A percentile compares a stretch with the other conserved stretches of the same genome.
These are phyloP conservation scores for Teunomyces panamensis DNA, from an alignment of 805 yeast genomes.

Conservation along the genomic window DNA sequence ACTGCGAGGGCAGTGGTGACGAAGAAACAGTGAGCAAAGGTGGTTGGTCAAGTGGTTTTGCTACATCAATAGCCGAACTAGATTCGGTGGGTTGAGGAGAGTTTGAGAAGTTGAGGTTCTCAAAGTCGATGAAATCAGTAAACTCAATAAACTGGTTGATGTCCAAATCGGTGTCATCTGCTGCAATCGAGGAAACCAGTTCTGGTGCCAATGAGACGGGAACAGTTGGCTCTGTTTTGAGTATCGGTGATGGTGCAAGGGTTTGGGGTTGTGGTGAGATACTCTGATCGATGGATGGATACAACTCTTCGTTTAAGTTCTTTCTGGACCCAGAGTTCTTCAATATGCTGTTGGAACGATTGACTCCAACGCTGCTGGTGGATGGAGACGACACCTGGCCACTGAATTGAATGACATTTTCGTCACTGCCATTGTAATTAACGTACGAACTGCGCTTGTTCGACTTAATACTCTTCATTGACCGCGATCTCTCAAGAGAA, in stretches of 20 bases:
- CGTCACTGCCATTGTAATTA: slow-evolving; percentile 41
- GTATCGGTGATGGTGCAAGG: neutral
- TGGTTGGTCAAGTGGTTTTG: neutral
- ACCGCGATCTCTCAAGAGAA: slow-evolving; percentile 62
- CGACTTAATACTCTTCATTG: slow-evolving; percentile 51
- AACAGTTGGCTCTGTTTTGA: no score
- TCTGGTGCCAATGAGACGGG: neutral
- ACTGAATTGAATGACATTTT: slow-evolving; percentile 31
- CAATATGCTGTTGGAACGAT: slow-evolving; percentile 38
- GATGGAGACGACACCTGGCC: slow-evolving; percentile 16
- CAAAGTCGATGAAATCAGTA: slow-evolving; percentile 39
- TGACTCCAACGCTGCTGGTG: slow-evolving; percentile 16
- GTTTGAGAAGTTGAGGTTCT: slow-evolving; percentile 29
- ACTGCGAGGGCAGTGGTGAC: slow-evolving; percentile 1
- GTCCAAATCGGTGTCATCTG: slow-evolving; percentile 5
- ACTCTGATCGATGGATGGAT: slow-evolving; percentile 4
- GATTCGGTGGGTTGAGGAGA: slow-evolving; percentile 15
- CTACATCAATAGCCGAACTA: neutral
- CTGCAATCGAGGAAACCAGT: slow-evolving; percentile 4
- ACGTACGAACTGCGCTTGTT: slow-evolving; percentile 35
- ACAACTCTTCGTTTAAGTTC: slow-evolving; percentile 15
- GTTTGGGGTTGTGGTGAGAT: neutral
- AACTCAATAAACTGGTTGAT: slow-evolving; percentile 38
- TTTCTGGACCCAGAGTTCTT: slow-evolving; percentile 29
- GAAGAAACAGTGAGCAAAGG: neutral